These are phyloP conservation scores for Starmerella bombi DNA, from an alignment of 805 yeast genomes.

Conservation along the genomic window DNA sequence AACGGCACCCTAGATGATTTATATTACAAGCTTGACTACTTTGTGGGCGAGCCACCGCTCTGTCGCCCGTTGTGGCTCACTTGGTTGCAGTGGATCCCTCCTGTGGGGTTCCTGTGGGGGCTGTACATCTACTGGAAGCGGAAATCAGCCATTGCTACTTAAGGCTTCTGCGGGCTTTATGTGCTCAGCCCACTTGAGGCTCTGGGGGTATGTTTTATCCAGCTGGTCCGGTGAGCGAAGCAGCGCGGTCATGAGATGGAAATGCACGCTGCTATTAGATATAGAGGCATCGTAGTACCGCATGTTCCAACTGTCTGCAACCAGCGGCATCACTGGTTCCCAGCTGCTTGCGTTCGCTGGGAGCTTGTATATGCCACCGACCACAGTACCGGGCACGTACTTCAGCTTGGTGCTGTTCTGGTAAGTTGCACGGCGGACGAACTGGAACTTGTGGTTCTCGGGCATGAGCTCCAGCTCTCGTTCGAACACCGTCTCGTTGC, in stretches of 20 bases:
- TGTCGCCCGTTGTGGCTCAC: constrained; percentile 30
- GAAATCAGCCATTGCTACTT: not conserved
- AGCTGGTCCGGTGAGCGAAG: constrained; percentile 15
- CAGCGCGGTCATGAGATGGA: constrained; percentile 2
- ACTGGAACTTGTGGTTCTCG: not conserved
- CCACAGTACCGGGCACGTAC: constrained; percentile 10
- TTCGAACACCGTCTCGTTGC: constrained; percentile 5
- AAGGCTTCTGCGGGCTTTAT: not conserved
- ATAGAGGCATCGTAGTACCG: not conserved
- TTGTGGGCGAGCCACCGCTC: constrained; percentile 23
- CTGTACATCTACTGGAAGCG: constrained; percentile 9
- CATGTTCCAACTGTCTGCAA: constrained; percentile 9
- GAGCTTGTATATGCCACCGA: constrained; percentile 6
- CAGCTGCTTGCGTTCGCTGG: not conserved
- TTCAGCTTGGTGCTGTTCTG: not conserved
- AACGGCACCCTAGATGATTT: constrained; percentile 35
- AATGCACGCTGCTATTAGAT: not conserved
- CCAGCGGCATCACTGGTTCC: constrained; percentile 6
- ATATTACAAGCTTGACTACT: constrained; percentile 32
- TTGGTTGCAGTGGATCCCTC: constrained; percentile 27
- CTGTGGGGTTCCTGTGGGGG: constrained; percentile 24
- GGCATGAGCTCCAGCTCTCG: constrained; percentile 1
- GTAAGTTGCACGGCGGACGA: constrained; percentile 4
- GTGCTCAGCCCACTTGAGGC: constrained; percentile 1
- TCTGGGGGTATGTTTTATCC: constrained; percentile 7